Conservation (phyloP, 2,329 filamentous ascomycete genomes). For the Colletotrichum euphorbiae region DNA sequence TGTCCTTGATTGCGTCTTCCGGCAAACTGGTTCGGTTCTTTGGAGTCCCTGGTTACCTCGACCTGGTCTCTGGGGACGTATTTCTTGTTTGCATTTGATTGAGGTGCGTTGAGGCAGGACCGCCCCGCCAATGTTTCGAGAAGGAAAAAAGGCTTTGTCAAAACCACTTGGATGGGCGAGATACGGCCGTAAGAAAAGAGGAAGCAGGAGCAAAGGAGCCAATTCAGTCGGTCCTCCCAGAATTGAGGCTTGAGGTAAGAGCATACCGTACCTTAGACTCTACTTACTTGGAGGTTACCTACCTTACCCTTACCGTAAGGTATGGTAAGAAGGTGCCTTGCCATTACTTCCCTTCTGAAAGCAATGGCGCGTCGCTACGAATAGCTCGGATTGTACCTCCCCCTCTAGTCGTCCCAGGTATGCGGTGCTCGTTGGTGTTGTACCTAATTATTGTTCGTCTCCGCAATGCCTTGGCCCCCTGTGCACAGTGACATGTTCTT, state of each 20-base stretch:
- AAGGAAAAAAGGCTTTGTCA: conserved; percentile 30
- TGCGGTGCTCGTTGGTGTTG: neutral
- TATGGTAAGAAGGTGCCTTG: no score
- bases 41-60: conserved; percentile 1
- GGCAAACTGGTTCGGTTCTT: conserved; percentile 24
- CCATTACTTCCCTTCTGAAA: no score
- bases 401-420: neutral
- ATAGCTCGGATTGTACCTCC: neutral
- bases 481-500: conserved; percentile 11
- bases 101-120: neutral
- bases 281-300: no score
- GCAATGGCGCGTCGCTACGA: no score
- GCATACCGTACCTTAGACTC: neutral
- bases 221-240: neutral
- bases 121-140: conserved; percentile 30
- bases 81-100: neutral
- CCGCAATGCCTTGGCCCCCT: conserved; percentile 17
- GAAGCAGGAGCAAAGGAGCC: neutral
- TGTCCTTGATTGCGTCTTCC: conserved; percentile 25
- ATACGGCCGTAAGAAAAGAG: conserved; percentile 27
- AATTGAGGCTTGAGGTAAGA: neutral
- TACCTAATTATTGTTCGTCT: neutral
- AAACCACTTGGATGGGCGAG: conserved; percentile 18
- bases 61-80: conserved; percentile 8
- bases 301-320: no score